phyloP scores from a whole-genome alignment of 345 rosid species.

The Ceriops zippeliana region DNA sequence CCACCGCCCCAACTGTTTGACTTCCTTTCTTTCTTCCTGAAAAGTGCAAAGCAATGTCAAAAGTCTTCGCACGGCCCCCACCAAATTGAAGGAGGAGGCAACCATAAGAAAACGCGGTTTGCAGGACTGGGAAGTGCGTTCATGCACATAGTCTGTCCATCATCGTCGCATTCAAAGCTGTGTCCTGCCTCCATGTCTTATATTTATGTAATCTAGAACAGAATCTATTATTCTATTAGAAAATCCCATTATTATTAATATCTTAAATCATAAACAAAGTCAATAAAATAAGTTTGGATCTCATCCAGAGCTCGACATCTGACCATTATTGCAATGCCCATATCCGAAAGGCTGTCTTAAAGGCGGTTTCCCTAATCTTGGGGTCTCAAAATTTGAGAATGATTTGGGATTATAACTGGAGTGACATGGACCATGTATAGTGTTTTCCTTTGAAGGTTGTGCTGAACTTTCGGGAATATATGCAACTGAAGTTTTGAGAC shows the following conservation, averaged over 20 bases:
- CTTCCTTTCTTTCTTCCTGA: too few species aligned
- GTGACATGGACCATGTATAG: neutral
- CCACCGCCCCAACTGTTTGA: too few species aligned
- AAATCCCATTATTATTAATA: conserved; percentile 1
- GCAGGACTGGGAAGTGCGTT: too few species aligned
- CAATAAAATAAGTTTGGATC: conserved; percentile 17
- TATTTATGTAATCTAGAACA: too few species aligned
- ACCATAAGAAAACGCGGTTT: too few species aligned
- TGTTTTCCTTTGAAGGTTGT: neutral
- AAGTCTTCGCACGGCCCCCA: too few species aligned
- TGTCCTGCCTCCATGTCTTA: too few species aligned
- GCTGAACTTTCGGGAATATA: conserved; percentile 21
- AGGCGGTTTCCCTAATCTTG: neutral
- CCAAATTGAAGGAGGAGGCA: too few species aligned
- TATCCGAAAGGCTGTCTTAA: conserved; percentile 10
- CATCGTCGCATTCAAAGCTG: too few species aligned
- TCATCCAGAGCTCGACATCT: neutral
- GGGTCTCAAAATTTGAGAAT: neutral
- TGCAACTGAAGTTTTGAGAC: neutral
- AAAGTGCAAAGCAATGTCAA: too few species aligned
- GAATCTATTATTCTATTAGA: too few species aligned
- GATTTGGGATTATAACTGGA: neutral
- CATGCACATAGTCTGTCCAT: too few species aligned
- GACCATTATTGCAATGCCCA: conserved; percentile 7
- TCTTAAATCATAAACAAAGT: neutral